A percentile compares a stretch with the other conserved stretches of the same genome.
Conservation (phyloP, 169 alveolate genomes). For the Pseudocohnilembus persalinus region DNA sequence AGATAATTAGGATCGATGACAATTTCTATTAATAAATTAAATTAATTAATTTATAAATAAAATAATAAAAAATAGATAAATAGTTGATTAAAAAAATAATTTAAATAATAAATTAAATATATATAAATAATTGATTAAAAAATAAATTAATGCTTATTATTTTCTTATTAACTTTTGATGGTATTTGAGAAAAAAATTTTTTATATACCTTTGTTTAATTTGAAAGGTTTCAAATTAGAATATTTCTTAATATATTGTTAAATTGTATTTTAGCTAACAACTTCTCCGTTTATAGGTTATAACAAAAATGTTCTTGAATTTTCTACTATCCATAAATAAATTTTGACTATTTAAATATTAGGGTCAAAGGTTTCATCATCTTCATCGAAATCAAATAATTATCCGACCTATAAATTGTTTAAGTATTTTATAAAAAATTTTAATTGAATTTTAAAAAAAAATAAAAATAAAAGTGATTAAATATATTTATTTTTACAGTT, state of each 20-base stretch:
- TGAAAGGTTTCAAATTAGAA: no score
- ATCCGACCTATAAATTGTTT: not conserved
- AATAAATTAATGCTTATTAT: no score
- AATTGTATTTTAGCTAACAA: not conserved
- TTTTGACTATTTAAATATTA: constrained; percentile 33
- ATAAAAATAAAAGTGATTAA: not conserved
- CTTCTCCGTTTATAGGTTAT: not conserved
- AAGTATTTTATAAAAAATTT: no score
- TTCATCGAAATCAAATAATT: not conserved
- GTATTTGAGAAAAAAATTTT: not conserved
- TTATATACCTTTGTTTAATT: no score
- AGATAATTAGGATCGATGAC: not conserved
- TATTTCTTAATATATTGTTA: no score
- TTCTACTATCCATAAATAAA: constrained; percentile 40
- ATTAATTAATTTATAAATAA: no score
- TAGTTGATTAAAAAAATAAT: no score
- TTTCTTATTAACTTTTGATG: not conserved
- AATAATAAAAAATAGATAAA: no score
- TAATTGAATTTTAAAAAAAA: no score
- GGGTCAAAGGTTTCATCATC: constrained; percentile 21
- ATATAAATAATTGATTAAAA: not conserved
- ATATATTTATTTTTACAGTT: not conserved
- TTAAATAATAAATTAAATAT: no score
- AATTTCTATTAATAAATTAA: no score
- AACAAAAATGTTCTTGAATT: constrained; percentile 1